Base-by-base conservation (phyloP, 1,284 basidiomycete genomes). In the Cystobasidiaceae sp. region DNA sequence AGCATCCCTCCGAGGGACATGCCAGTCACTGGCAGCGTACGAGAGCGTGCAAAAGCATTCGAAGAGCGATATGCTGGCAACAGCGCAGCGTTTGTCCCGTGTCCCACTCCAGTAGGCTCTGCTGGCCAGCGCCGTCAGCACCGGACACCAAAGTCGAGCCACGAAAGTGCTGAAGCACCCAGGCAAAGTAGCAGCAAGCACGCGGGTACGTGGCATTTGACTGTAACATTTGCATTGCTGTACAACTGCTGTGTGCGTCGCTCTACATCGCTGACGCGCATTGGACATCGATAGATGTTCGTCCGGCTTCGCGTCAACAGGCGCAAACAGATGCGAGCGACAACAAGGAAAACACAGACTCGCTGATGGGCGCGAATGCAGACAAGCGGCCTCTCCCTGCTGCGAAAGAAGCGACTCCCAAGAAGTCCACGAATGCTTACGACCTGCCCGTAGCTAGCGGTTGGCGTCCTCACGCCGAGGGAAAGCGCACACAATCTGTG, bases 1-100 rank as follows among this genome's bases (percentile, higher is more conserved):
- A 5, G 15, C 45, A 49, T 55, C 4, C 27, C 23, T 46, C n/a
- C 15, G n/a, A 51, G 32, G 33, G 43, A 27, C 11, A 46, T 44
- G 17, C 51, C 61, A 44, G 43, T 30, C 30, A 56, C 43, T n/a
- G 61, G 61, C 11, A 64, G 61, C 44, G 61, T 64, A 0, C 5
- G 61, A 13, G 61, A 64, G 45, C 39, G 61, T 33, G 61, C 61
- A 19, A 64, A 51, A 45, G 61, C 61, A 13, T 64, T 54, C 28
- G 61, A 64, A 39, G 49, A 55, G 52, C 39, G 52, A 17, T 55
- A 64, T 44, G 45, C 51, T 32, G 60, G 15, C 15, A 33, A 46
- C 21, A 59, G 56, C 45, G 34, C 9, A 21, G 56, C 54, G 23
- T 56, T 30, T 30, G 54, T 56, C 13, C 54, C 54, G 28, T 37